Evolutionary conservation across 805 yeast species (phyloP).

Genomic region (Sugiyamaella floridensis): DNA sequence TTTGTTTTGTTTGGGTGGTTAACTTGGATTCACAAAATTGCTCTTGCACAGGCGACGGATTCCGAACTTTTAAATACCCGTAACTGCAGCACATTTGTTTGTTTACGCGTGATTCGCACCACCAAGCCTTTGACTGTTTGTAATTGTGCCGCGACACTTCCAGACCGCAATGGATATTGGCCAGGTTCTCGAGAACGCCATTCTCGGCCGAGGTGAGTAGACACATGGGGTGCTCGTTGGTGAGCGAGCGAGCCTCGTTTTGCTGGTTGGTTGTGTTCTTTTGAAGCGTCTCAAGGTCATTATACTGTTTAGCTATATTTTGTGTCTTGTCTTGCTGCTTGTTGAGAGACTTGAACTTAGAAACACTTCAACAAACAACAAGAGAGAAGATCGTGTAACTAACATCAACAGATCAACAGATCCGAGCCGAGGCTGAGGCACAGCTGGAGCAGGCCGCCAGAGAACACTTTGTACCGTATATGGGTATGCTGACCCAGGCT

Average conservation of each 20-base stretch:
- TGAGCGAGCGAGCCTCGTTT: too few relatives aligned
- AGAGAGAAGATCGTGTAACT: too few relatives aligned
- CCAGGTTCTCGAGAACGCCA: constrained; percentile 69
- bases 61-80: neutral
- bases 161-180: constrained; percentile 46
- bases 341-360: too few relatives aligned
- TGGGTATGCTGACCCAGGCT: constrained; percentile 62
- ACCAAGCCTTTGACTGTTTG: too few relatives aligned
- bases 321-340: too few relatives aligned
- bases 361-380: too few relatives aligned
- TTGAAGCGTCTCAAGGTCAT: neutral
- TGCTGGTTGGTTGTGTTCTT: neutral
- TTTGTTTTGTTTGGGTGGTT: neutral
- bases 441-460: constrained; percentile 65
- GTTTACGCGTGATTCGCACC: too few relatives aligned
- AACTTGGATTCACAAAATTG: neutral
- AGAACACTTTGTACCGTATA: constrained; percentile 66
- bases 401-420: constrained; percentile 42
- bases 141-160: too few relatives aligned
- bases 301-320: neutral
- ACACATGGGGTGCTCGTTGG: too few relatives aligned
- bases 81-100: too few relatives aligned
- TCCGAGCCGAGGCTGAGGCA: constrained; percentile 71
- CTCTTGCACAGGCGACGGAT: neutral
- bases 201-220: constrained; percentile 40